phyloP scores from a whole-genome alignment of 208 protist species.

The Leishmania mexicana region DNA sequence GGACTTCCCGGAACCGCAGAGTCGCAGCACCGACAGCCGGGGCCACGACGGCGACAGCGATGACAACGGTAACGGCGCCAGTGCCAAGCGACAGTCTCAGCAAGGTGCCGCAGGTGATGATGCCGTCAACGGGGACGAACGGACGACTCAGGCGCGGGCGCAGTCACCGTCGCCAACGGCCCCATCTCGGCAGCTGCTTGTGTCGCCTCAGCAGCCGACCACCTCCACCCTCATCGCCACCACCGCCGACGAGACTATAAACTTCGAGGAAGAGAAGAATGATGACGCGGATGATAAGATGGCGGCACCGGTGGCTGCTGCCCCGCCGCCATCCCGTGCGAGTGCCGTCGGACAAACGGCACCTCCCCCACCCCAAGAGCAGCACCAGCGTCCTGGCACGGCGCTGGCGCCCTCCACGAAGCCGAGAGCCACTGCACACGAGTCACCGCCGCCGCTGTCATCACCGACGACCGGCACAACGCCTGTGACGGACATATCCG shows the following conservation, averaged over 20 bases:
- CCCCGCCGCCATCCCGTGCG: neutral
- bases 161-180: neutral
- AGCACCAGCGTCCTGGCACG: neutral
- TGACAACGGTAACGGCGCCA: neutral
- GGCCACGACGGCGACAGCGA: neutral
- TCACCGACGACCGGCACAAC: neutral
- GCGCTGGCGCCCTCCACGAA: neutral
- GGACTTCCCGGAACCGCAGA: neutral
- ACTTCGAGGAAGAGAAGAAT: conserved; percentile 9
- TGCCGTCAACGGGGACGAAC: neutral
- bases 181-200: neutral
- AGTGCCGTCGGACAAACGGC: neutral
- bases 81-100: neutral
- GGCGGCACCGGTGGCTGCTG: neutral
- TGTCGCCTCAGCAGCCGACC: neutral
- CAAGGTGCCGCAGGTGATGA: neutral
- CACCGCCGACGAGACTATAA: neutral
- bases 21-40: neutral
- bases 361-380: neutral
- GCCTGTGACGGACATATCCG: too few relatives aligned
- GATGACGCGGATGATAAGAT: neutral
- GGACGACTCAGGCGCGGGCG: neutral
- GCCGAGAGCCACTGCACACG: neutral
- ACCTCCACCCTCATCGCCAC: neutral
- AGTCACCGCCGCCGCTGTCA: neutral